A percentile compares a stretch with the other conserved stretches of the same genome.
These are phyloP conservation scores for Beauveria pseudobassiana DNA, from an alignment of 2,329 filamentous ascomycete genomes.

Conservation along the genomic window DNA sequence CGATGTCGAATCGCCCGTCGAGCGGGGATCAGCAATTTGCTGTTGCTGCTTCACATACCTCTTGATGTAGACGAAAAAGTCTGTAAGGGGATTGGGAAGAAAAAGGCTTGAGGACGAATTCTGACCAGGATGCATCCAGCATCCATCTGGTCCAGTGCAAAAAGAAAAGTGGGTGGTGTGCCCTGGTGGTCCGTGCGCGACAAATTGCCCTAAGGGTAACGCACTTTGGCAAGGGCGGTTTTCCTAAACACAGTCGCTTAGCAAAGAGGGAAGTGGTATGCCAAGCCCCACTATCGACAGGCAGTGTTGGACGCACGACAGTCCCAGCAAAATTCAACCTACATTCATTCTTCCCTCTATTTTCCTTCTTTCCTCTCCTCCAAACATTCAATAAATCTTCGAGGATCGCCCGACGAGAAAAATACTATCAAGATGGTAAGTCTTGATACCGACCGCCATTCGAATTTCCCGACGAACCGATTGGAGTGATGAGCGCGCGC, in stretches of 20 bases:
- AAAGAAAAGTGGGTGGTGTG: slow-evolving; percentile 25
- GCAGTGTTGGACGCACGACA: slow-evolving; percentile 19
- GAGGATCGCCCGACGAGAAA: slow-evolving; percentile 59
- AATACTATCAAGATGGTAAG: slow-evolving; percentile 53
- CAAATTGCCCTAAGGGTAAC: slow-evolving; percentile 35
- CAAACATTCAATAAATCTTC: slow-evolving; percentile 45
- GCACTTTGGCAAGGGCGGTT: neutral
- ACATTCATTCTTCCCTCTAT: slow-evolving; percentile 18
- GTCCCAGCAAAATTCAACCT: slow-evolving; percentile 8
- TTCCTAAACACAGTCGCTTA: slow-evolving; percentile 1
- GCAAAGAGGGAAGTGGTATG: neutral
- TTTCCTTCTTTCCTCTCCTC: slow-evolving; percentile 17
- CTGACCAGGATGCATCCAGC: neutral
- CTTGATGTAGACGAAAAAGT: slow-evolving; percentile 20
- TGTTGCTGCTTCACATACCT: slow-evolving; percentile 36
- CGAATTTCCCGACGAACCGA: slow-evolving; percentile 2
- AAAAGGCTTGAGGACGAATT: slow-evolving; percentile 1
- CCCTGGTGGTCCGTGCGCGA: slow-evolving; percentile 34
- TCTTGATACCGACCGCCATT: slow-evolving; percentile 16
- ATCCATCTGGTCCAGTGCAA: neutral
- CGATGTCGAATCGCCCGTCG: slow-evolving; percentile 23
- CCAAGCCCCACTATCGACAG: slow-evolving; percentile 7
- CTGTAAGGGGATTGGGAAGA: slow-evolving; percentile 7
- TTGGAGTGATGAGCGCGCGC: slow-evolving; percentile 5
- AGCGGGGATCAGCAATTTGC: slow-evolving; percentile 13